Evolutionary conservation across 768 basidiomycete genomes (phyloP).

Genomic region (Obba rivulosa): DNA sequence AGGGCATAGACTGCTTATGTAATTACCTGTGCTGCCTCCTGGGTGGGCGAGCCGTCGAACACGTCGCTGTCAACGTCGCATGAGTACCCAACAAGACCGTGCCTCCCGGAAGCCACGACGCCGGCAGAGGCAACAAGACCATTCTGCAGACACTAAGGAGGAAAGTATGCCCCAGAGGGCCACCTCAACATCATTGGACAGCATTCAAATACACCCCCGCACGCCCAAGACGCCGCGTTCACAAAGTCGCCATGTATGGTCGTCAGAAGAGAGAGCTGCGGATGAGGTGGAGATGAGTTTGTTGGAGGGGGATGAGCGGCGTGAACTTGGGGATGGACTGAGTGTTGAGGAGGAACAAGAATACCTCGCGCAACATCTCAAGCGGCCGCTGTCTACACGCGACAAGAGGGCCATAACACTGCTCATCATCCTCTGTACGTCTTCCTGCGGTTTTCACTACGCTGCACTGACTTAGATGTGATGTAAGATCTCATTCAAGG

Average conservation of each 20-base stretch:
- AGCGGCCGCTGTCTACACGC: slow-evolving; percentile 53
- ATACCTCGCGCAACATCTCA: slow-evolving; percentile 30
- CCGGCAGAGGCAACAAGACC: neutral
- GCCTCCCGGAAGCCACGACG: neutral
- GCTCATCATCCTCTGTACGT: slow-evolving; percentile 83
- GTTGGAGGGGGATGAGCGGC: slow-evolving; percentile 51
- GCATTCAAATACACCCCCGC: slow-evolving; percentile 22
- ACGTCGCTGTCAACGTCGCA: neutral
- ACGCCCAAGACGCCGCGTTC: slow-evolving; percentile 20
- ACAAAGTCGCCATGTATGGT: slow-evolving; percentile 9
- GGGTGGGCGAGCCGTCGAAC: neutral
- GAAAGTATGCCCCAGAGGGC: slow-evolving; percentile 17
- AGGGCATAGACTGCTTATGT: neutral
- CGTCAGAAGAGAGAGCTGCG: slow-evolving; percentile 10
- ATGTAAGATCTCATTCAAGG: slow-evolving; percentile 52
- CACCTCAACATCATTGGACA: slow-evolving; percentile 22
- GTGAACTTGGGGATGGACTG: slow-evolving; percentile 39
- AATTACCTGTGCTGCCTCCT: neutral
- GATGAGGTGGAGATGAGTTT: slow-evolving; percentile 62
- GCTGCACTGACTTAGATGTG: slow-evolving; percentile 10
- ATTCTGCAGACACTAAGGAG: neutral
- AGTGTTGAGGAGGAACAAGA: slow-evolving; percentile 32
- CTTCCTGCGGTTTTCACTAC: slow-evolving; percentile 4
- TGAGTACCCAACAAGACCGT: neutral
- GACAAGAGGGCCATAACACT: slow-evolving; percentile 85